Percentiles rank a stretch among this genome's conserved stretches.
Evolutionary conservation across 2,329 filamentous ascomycete genomes (phyloP).

Genomic region (Fusarium nodosum): DNA sequence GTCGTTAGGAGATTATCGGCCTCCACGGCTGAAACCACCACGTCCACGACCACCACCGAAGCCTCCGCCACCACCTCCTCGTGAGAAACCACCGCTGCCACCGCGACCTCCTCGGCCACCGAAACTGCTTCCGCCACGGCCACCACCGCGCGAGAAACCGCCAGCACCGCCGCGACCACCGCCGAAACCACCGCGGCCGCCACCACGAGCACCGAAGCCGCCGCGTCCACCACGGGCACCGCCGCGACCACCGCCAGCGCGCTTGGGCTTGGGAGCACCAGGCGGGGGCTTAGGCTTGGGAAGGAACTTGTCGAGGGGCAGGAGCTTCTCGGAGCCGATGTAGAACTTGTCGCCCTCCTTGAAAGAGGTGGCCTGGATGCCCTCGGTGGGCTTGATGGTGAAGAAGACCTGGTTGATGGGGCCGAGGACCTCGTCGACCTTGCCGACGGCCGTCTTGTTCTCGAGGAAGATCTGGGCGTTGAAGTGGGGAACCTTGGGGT

Average conservation of each 20-base stretch:
- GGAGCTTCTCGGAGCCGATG: conserved; percentile 92
- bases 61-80: conserved; percentile 48
- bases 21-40: conserved; percentile 51
- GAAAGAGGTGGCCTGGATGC: conserved; percentile 94
- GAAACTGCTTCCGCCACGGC: conserved; percentile 40
- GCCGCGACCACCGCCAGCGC: conserved; percentile 67
- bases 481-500: conserved; percentile 98
- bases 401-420: conserved; percentile 99
- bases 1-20: conserved; percentile 34
- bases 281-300: conserved; percentile 86
- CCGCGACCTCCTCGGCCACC: conserved; percentile 43
- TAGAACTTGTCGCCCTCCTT: conserved; percentile 98
- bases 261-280: conserved; percentile 73
- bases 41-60: conserved; percentile 50
- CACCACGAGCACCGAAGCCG: conserved; percentile 52
- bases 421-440: conserved; percentile 97
- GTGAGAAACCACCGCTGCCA: conserved; percentile 45
- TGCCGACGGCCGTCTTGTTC: conserved; percentile 97
- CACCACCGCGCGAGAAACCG: conserved; percentile 50
- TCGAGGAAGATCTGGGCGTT: conserved; percentile 99
- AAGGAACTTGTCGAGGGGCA: conserved; percentile 95
- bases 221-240: conserved; percentile 57
- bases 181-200: conserved; percentile 57
- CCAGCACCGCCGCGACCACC: conserved; percentile 48
- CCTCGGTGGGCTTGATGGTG: conserved; percentile 96